Conservation (phyloP, 129 eudicot genomes). For the Saposhnikovia divaricata region DNA sequence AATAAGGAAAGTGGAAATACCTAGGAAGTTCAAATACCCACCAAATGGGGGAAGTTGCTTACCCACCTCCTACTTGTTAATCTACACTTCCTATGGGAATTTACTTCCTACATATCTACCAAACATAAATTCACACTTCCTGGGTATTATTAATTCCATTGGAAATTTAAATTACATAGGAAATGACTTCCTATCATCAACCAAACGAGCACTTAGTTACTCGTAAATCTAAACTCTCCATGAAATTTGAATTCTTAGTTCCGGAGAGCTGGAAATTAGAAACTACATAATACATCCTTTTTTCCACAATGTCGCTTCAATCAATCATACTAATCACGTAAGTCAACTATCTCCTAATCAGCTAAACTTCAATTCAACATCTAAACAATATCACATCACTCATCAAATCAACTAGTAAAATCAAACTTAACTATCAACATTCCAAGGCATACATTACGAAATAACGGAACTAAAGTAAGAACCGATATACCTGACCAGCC, state of each 20-base stretch:
- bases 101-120: too few relatives aligned
- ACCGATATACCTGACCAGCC: constrained; percentile 45
- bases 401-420: neutral
- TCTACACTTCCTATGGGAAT: too few relatives aligned
- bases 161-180: too few relatives aligned
- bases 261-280: neutral
- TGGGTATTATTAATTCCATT: too few relatives aligned
- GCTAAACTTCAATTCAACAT: neutral
- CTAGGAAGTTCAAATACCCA: too few relatives aligned
- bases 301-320: neutral
- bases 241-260: neutral
- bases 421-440: neutral
- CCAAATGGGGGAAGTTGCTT: too few relatives aligned
- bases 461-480: neutral
- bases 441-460: neutral
- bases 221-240: neutral
- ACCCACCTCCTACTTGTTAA: too few relatives aligned
- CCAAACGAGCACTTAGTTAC: too few relatives aligned
- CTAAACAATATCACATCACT: neutral
- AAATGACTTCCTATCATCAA: too few relatives aligned
- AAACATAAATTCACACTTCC: too few relatives aligned
- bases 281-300: neutral
- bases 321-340: neutral
- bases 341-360: neutral
- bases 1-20: too few relatives aligned